Percentiles rank a stretch among this genome's conserved stretches.
These are phyloP conservation scores for Agrocybe chaxingu DNA, from an alignment of 768 basidiomycete genomes.

Conservation along the genomic window DNA sequence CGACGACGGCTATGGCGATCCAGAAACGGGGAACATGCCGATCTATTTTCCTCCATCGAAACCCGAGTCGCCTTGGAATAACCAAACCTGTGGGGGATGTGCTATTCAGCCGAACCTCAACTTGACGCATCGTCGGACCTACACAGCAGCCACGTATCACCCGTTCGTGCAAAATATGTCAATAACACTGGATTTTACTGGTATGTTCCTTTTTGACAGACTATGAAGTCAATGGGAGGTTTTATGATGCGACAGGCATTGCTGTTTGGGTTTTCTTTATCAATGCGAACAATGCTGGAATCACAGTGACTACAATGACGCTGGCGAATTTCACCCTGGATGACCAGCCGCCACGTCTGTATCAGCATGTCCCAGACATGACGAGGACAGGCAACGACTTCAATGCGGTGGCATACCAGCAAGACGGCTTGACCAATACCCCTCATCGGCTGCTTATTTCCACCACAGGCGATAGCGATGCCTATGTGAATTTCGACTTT, in stretches of 20 bases:
- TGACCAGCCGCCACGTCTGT: slow-evolving; percentile 14
- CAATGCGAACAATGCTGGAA: slow-evolving; percentile 29
- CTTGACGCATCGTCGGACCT: slow-evolving; percentile 24
- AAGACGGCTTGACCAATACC: slow-evolving; percentile 21
- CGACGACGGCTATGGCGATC: slow-evolving; percentile 33
- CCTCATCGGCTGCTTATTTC: slow-evolving; percentile 28
- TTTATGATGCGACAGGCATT: slow-evolving; percentile 21
- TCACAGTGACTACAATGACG: slow-evolving; percentile 23
- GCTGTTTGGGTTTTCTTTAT: slow-evolving; percentile 39
- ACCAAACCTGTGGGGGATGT: slow-evolving; percentile 20
- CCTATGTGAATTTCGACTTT: slow-evolving; percentile 38
- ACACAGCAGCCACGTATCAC: slow-evolving; percentile 29
- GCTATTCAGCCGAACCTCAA: slow-evolving; percentile 17
- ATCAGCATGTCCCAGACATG: slow-evolving; percentile 24
- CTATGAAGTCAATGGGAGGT: not conserved
- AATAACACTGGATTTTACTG: slow-evolving; percentile 27
- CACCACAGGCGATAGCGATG: slow-evolving; percentile 25
- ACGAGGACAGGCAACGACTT: slow-evolving; percentile 20
- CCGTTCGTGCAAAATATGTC: slow-evolving; percentile 17
- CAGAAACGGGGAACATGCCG: slow-evolving; percentile 20
- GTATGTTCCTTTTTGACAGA: slow-evolving; percentile 4
- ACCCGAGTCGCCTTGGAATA: slow-evolving; percentile 21
- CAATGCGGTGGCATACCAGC: slow-evolving; percentile 27
- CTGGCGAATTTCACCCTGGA: slow-evolving; percentile 32
- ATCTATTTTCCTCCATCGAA: slow-evolving; percentile 20